Evolutionary conservation across 805 yeast species (phyloP), one percentile per base, ranked within the genome.

Genomic region (Candida broadrunensis): DNA sequence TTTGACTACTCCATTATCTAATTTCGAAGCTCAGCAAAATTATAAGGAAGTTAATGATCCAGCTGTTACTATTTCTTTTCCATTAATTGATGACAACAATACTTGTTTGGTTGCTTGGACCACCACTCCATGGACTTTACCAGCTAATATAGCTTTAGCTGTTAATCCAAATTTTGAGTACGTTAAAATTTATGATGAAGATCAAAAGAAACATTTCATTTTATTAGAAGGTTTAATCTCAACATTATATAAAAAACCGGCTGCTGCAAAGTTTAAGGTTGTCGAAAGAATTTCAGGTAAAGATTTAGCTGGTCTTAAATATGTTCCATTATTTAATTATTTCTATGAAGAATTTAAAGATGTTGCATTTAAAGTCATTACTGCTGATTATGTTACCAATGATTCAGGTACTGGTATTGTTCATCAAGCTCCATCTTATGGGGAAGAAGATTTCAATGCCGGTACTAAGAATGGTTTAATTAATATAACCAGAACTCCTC

Each of bases 391-490:
- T 58, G 99, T 93, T 55, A 80, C 96, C 36, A 81, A 75, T 49
- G 99, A 93, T 51, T 85, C 95, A 34, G 99, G 99, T 88, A 87
- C 99, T 41, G 99, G 99, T 82, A 81, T 93, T 60, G 99, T 93
- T 47, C 99, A 93, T 67, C 96, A 90, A 65, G 81, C 99, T 36
- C 99, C 99, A 49, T 93, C 98, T 39, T 93, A 89, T 69, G 99
- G 99, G 85, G 99, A 93, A 73, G 95, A 81, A 67, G 99, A 93
- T 91, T 89, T 80, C 77, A 78, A 76, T 51, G 95, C 84, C 50
- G 85, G 95, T 57, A 73, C 79, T 35, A 79, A 74, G 17, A 78
- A 80, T 24, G 96, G 96, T 47, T 73, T 93, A 54, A 83, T 91
- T 45, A 65, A 62, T 51, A 87, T 81, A 56, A 80, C 77, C 42